These are phyloP conservation scores for Pichia sp. DNA, from an alignment of 1,139 yeast species.

Conservation along the genomic window DNA sequence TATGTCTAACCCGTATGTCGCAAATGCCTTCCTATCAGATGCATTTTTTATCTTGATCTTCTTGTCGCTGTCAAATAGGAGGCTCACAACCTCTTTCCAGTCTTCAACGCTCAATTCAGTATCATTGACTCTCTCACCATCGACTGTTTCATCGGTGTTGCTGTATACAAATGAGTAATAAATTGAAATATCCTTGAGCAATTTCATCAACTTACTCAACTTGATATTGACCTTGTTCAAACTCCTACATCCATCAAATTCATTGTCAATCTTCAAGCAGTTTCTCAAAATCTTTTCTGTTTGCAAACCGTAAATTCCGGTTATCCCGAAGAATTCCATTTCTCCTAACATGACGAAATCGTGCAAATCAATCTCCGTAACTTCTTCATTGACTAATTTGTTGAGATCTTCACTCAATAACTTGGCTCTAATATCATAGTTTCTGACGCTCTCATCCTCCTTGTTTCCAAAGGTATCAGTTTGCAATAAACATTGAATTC, in stretches of 20 bases:
- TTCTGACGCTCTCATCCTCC: slow-evolving; percentile 3
- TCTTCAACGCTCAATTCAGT: slow-evolving; percentile 22
- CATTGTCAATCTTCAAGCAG: slow-evolving; percentile 70
- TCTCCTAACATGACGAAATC: slow-evolving; percentile 25
- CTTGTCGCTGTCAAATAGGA: slow-evolving; percentile 19
- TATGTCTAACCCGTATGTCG: slow-evolving; percentile 18
- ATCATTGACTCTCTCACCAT: slow-evolving; percentile 24
- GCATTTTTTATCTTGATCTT: slow-evolving; percentile 22
- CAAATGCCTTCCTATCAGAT: slow-evolving; percentile 18
- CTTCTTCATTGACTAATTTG: slow-evolving; percentile 21
- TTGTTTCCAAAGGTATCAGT: neutral
- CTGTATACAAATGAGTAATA: slow-evolving; percentile 31
- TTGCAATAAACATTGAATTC: slow-evolving; percentile 25
- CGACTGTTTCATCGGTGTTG: slow-evolving; percentile 18
- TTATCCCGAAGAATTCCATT: slow-evolving; percentile 24
- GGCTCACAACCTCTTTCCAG: slow-evolving; percentile 23
- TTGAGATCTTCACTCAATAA: slow-evolving; percentile 23
- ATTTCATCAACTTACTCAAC: slow-evolving; percentile 21
- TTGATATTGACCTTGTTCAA: slow-evolving; percentile 40
- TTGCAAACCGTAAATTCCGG: slow-evolving; percentile 13
- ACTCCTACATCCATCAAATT: slow-evolving; percentile 49
- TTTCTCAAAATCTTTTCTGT: slow-evolving; percentile 32
- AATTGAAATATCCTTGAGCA: slow-evolving; percentile 25
- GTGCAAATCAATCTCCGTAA: slow-evolving; percentile 17
- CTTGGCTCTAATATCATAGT: slow-evolving; percentile 19